phyloP scores from a whole-genome alignment of 805 yeast species.

The Kregervanrija fluxuum region DNA sequence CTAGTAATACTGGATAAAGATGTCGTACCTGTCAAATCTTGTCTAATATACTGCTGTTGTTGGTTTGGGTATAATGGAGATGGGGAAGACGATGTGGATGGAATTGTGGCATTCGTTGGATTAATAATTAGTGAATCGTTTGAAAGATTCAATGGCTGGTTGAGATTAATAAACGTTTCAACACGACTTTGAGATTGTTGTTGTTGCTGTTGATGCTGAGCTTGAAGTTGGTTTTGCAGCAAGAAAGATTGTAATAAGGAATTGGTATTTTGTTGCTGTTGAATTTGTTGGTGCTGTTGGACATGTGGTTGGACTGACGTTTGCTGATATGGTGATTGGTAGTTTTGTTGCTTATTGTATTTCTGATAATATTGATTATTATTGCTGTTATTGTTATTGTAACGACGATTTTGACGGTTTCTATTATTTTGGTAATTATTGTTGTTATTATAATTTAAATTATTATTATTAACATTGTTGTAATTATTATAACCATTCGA shows the following conservation, averaged over 20 bases:
- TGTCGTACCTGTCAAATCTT: neutral
- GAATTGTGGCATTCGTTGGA: neutral
- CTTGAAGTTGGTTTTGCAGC: slow-evolving; percentile 2
- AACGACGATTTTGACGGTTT: no score
- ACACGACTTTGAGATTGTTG: neutral
- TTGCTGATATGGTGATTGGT: neutral
- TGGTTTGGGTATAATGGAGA: neutral
- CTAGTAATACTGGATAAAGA: neutral
- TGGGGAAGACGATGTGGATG: neutral
- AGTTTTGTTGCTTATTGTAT: neutral
- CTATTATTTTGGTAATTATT: no score
- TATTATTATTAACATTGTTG: no score
- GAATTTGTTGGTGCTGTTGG: slow-evolving; percentile 4
- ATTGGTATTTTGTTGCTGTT: neutral
- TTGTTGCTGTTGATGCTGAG: slow-evolving; percentile 6
- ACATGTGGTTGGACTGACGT: neutral
- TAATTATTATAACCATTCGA: no score
- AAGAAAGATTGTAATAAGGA: slow-evolving; percentile 5
- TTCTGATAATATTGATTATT: slow-evolving; percentile 1
- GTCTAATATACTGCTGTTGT: neutral
- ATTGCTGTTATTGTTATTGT: neutral
- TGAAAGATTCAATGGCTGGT: neutral
- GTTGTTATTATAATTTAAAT: no score
- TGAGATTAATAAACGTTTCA: no score
- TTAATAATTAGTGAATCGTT: neutral